phyloP scores from a whole-genome alignment of 2,329 filamentous ascomycete genomes.

The Cladobotryum mycophilum region DNA sequence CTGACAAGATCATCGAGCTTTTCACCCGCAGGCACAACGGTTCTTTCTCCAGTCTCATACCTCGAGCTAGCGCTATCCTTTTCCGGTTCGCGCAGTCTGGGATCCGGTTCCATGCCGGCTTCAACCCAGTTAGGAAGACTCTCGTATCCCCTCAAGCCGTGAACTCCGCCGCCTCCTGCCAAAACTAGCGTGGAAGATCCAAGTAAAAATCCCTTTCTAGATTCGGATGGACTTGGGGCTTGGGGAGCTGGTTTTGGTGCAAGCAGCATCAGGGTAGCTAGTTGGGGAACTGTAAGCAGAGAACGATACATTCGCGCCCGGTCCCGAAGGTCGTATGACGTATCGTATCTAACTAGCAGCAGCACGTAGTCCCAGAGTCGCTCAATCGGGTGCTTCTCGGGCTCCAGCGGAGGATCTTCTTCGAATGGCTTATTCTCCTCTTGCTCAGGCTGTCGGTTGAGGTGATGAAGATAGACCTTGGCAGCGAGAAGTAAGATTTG shows the following conservation, averaged over 20 bases:
- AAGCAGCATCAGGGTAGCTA: constrained; percentile 83
- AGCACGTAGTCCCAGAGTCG: constrained; percentile 80
- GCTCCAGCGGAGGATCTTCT: constrained; percentile 24
- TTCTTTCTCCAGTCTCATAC: constrained; percentile 25
- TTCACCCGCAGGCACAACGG: constrained; percentile 52
- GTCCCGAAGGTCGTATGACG: constrained; percentile 90
- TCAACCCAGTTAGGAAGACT: constrained; percentile 78
- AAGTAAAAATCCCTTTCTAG: constrained; percentile 67
- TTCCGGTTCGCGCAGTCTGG: constrained; percentile 60
- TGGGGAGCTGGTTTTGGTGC: constrained; percentile 93
- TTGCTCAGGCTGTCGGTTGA: constrained; percentile 56
- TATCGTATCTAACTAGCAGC: constrained; percentile 83
- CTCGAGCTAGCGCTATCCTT: constrained; percentile 22
- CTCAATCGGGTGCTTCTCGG: constrained; percentile 57
- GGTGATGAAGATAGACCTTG: constrained; percentile 90
- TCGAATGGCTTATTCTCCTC: constrained; percentile 30
- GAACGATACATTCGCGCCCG: constrained; percentile 82
- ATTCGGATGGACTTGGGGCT: constrained; percentile 81
- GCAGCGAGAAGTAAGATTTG: constrained; percentile 90
- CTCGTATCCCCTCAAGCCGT: constrained; percentile 73
- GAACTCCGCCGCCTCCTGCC: constrained; percentile 65
- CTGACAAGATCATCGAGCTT: constrained; percentile 54
- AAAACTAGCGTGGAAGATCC: constrained; percentile 83
- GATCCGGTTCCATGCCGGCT: constrained; percentile 72
- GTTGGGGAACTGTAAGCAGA: constrained; percentile 74